Evolutionary conservation across 2,329 filamentous ascomycete species (phyloP).

Genomic region (Fusarium hostae): DNA sequence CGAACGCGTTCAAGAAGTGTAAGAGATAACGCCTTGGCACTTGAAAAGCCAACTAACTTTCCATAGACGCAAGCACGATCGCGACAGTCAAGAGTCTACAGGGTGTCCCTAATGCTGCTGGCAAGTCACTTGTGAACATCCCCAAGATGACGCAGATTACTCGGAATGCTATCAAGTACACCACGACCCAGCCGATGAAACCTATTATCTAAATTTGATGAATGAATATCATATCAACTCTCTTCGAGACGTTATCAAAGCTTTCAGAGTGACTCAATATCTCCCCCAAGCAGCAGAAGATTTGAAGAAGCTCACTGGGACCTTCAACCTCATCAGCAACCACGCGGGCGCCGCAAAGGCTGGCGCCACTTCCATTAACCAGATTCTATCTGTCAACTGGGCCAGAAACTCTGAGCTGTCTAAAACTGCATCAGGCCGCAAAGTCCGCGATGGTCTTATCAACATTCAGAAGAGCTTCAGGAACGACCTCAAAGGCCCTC

Average conservation of each 20-base stretch:
- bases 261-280: neutral
- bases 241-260: neutral
- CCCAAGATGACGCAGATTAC: neutral
- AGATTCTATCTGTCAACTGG: neutral
- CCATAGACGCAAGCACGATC: neutral
- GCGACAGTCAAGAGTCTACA: neutral
- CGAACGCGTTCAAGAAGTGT: neutral
- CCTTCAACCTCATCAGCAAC: neutral
- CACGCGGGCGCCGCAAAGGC: neutral
- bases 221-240: neutral
- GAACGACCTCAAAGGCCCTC: conserved; percentile 11
- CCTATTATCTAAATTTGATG: neutral
- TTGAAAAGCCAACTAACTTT: rapidly evolving
- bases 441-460: neutral
- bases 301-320: neutral
- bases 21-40: neutral
- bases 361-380: neutral
- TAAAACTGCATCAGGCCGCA: neutral
- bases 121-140: neutral
- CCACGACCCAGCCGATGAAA: neutral
- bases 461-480: conserved; percentile 2
- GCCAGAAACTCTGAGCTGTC: rapidly evolving
- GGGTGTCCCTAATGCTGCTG: neutral
- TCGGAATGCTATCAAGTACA: neutral
- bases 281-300: neutral